phyloP scores from a whole-genome alignment of 305 asterid genomes.

The Vinca major region DNA sequence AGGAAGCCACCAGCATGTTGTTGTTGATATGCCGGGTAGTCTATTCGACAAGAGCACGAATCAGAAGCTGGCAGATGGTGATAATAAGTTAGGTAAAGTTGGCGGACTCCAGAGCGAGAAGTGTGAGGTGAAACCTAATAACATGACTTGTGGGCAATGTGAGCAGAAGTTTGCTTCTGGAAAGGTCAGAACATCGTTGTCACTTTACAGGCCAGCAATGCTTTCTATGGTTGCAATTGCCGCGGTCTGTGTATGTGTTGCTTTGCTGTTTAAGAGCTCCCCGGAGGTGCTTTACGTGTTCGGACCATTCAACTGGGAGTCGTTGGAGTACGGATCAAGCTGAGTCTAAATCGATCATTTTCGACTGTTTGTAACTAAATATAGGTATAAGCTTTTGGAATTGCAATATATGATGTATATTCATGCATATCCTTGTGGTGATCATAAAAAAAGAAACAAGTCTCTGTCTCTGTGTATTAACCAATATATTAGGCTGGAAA shows the following conservation, averaged over 20 bases:
- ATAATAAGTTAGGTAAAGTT: conserved; percentile 11
- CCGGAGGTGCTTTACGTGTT: conserved; percentile 46
- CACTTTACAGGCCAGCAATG: conserved; percentile 69
- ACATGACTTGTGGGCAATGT: conserved; percentile 37
- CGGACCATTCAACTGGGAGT: conserved; percentile 79
- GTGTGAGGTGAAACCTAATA: conserved; percentile 11
- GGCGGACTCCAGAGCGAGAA: conserved; percentile 37
- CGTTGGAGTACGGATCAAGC: conserved; percentile 56
- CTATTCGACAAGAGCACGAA: conserved; percentile 18
- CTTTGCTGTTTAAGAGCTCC: conserved; percentile 69
- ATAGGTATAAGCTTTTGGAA: background rate
- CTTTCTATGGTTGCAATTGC: conserved; percentile 75
- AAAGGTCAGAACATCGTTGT: conserved; percentile 36
- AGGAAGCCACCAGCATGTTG: conserved; percentile 31
- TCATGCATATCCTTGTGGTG: conserved; percentile 5
- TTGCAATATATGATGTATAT: conserved; percentile 6
- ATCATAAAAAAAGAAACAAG: conserved; percentile 1
- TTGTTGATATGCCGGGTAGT: conserved; percentile 32
- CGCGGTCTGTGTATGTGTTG: conserved; percentile 72
- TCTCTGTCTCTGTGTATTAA: conserved; percentile 8
- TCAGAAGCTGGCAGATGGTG: conserved; percentile 22
- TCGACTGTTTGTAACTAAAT: background rate
- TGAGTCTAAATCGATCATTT: background rate
- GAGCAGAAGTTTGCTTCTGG: conserved; percentile 34
- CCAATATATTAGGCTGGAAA: conserved; percentile 3